These are phyloP conservation scores for Centrapalus pauciflorus DNA, from an alignment of 129 eudicot species.

Conservation along the genomic window DNA sequence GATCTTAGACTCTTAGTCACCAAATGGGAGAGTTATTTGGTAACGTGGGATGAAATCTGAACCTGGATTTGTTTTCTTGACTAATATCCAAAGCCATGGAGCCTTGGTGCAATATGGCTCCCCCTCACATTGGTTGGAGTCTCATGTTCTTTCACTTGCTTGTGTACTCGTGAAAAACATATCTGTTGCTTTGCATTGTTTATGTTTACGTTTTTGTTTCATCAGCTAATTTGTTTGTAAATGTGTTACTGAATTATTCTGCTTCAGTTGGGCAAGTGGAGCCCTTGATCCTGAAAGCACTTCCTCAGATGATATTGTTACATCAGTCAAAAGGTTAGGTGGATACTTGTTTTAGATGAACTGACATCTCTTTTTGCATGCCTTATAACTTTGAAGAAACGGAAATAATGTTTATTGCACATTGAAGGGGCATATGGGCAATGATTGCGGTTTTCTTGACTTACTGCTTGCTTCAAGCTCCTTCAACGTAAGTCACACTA, in stretches of 20 bases:
- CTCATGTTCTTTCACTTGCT: neutral
- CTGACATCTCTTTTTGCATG: constrained; percentile 1
- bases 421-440: constrained; percentile 92
- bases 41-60: too few relatives aligned
- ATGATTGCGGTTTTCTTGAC: constrained; percentile 90
- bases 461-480: constrained; percentile 96
- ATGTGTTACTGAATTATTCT: constrained; percentile 9
- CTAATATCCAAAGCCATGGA: neutral
- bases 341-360: constrained; percentile 1
- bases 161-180: neutral
- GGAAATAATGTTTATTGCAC: constrained; percentile 11
- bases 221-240: neutral
- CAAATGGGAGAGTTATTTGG: neutral
- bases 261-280: constrained; percentile 94
- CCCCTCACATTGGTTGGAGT: neutral
- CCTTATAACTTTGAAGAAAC: neutral
- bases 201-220: neutral
- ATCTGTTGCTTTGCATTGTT: neutral
- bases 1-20: too few relatives aligned
- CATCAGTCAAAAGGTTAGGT: constrained; percentile 92
- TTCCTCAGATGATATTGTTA: constrained; percentile 53
- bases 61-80: neutral
- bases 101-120: too few relatives aligned
- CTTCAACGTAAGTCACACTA: constrained; percentile 74
- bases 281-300: constrained; percentile 73